Evolutionary conservation across 352 stramenopile genomes (phyloP), one percentile per base, ranked within the genome.

Genomic region (Pythium guiyangense): DNA sequence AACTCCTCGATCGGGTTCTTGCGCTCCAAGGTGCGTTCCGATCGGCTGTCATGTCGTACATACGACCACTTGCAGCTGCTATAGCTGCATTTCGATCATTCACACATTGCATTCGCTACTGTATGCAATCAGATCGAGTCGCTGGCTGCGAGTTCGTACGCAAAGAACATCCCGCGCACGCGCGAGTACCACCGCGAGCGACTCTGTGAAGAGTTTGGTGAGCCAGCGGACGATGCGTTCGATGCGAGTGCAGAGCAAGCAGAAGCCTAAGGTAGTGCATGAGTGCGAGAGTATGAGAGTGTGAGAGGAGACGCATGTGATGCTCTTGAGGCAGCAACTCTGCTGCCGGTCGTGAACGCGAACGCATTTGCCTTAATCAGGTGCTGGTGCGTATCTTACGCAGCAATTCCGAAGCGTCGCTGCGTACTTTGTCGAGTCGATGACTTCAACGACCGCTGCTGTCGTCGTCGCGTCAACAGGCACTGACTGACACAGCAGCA

Each of bases 1-100:
- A 90, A 67, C 53, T 82, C 77, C 10, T 88, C 80, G 4, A 62
- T 91, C n/a, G 77, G 71, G 0, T 91, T 90, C 58, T 81, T 93
- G 47, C 80, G 83, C 55, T 86, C 77, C 9, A 81, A 75, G 69
- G 83, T 90, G 44, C 25, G 40, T 47, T 10, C 22, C 22, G 22
- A 22, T 22, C 22, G 22, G 22, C 22, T 22, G 22, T 22, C 22
- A 22, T 22, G 22, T 22, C 22, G 15, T 50, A 17, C 8, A 6
- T 37, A 15, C 20, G 18, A 17, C 2, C 18, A 26, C 18, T 49
- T 9, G 14, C 44, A n/a, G 18, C 22, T 27, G n/a, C 42, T 4
- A 6, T 27, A 11, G 8, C 42, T 47, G 18, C 5, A 6, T 4
- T 6, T 6, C 2, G 8, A 1, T 11, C 20, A 14, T 18, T 1